A percentile compares a stretch with the other conserved stretches of the same genome.
These are phyloP conservation scores for Salisapilia sapeloensis DNA, from an alignment of 352 stramenopile species.

Conservation along the genomic window DNA sequence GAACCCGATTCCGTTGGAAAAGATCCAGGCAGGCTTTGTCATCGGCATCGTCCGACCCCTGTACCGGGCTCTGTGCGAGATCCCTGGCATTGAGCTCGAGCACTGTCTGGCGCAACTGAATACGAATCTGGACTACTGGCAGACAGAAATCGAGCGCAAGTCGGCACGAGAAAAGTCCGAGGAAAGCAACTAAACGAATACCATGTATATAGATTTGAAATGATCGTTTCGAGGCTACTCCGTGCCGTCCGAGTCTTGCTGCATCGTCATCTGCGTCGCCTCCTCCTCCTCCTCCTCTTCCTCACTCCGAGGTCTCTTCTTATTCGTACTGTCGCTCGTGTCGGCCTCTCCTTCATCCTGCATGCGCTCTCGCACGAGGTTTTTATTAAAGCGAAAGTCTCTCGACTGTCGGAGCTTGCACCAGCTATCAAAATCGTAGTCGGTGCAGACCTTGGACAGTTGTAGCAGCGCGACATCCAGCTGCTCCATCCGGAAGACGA, in stretches of 20 bases:
- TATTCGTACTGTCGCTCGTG: background rate
- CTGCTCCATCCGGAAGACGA: constrained; percentile 55
- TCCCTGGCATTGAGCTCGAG: constrained; percentile 26
- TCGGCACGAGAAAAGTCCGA: constrained; percentile 6
- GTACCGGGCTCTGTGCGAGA: constrained; percentile 31
- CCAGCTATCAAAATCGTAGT: constrained; percentile 28
- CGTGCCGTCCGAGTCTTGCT: constrained; percentile 1
- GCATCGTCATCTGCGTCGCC: constrained; percentile 1
- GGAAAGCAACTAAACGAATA: constrained; percentile 2
- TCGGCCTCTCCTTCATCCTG: constrained; percentile 1
- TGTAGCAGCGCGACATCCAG: constrained; percentile 47
- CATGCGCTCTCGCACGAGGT: constrained; percentile 10
- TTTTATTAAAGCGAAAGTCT: constrained; percentile 34
- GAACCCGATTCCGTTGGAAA: constrained; percentile 68
- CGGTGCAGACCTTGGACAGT: constrained; percentile 40
- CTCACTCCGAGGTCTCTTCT: background rate
- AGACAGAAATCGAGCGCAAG: constrained; percentile 37
- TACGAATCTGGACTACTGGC: constrained; percentile 46
- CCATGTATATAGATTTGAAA: constrained; percentile 2
- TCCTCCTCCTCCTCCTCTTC: constrained; percentile 1
- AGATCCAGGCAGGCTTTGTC: constrained; percentile 90
- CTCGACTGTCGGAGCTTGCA: constrained; percentile 23
- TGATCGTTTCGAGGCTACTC: constrained; percentile 1
- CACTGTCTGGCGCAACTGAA: constrained; percentile 56
- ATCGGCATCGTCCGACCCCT: constrained; percentile 81